Percentiles rank a stretch among this genome's conserved stretches.
Conservation (phyloP, 75 land plant species). For the Isoetes taiwanensis region DNA sequence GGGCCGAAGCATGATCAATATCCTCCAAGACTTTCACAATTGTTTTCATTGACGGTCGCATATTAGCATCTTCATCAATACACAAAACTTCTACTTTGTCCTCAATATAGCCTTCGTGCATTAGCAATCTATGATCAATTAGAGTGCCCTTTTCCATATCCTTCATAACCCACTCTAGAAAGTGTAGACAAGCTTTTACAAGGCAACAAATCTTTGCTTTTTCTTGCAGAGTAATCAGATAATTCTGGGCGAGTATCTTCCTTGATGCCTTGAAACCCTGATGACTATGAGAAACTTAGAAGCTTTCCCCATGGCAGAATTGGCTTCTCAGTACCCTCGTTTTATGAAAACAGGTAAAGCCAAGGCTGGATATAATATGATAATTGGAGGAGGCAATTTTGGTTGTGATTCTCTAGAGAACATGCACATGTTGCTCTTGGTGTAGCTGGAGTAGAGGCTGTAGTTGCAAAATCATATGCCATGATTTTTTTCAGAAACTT, state of each 20-base stretch:
- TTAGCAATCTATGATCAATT: no score
- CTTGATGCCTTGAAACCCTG: not conserved
- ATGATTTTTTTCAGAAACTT: constrained; percentile 3
- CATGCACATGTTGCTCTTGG: constrained; percentile 5
- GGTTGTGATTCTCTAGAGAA: constrained; percentile 4
- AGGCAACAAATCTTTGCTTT: no score
- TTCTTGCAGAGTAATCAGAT: no score
- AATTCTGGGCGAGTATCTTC: constrained; percentile 7
- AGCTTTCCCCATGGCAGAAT: constrained; percentile 1
- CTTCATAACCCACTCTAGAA: no score
- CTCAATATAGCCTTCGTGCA: no score
- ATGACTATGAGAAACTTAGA: constrained; percentile 2
- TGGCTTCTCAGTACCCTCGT: not conserved
- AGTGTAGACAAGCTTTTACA: no score
- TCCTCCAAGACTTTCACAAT: no score
- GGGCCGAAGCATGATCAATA: no score
- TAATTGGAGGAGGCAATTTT: not conserved
- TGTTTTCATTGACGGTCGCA: no score
- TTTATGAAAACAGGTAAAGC: not conserved
- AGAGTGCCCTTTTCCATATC: no score
- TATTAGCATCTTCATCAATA: no score
- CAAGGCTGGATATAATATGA: not conserved
- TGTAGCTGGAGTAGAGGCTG: not conserved
- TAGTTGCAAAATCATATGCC: not conserved
- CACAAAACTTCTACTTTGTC: no score